A percentile compares a stretch with the other conserved stretches of the same genome.
These are phyloP conservation scores for Diatrype stigma DNA, from an alignment of 2,329 filamentous ascomycete genomes.

Conservation along the genomic window DNA sequence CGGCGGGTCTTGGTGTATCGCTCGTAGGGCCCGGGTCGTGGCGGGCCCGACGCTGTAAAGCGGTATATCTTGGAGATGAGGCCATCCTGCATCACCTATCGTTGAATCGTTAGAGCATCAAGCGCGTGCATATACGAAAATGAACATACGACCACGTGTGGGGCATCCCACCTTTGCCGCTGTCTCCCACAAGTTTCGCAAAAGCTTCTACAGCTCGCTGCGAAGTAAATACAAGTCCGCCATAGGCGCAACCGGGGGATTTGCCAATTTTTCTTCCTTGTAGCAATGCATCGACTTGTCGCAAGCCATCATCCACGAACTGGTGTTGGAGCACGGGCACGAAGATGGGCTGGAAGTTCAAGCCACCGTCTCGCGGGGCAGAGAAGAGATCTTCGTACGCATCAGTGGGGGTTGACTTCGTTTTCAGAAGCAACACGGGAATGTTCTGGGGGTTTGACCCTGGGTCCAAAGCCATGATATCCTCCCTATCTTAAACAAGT, in stretches of 20 bases:
- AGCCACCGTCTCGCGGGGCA: conserved; percentile 30
- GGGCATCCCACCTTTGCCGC: conserved; percentile 37
- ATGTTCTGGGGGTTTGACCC: conserved; percentile 19
- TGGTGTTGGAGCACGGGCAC: conserved; percentile 73
- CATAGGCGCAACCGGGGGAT: conserved; percentile 47
- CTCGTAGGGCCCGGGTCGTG: conserved; percentile 68
- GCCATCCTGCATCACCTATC: conserved; percentile 36
- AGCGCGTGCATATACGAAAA: conserved; percentile 3
- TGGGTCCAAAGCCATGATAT: conserved; percentile 12
- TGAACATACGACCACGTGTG: conserved; percentile 22
- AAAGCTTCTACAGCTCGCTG: conserved; percentile 82
- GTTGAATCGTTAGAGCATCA: not conserved
- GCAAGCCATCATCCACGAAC: conserved; percentile 57
- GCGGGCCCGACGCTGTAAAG: conserved; percentile 80
- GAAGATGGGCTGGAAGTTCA: conserved; percentile 60
- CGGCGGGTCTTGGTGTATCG: conserved; percentile 44
- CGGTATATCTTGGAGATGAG: conserved; percentile 52
- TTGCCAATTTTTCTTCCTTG: conserved; percentile 35
- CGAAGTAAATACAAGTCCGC: conserved; percentile 79
- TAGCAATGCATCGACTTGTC: conserved; percentile 49
- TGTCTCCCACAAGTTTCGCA: conserved; percentile 54
- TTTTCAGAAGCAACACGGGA: conserved; percentile 73
- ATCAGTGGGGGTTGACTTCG: conserved; percentile 66
- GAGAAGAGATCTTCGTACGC: conserved; percentile 68
- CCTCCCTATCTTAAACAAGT: not conserved